A percentile compares a stretch with the other conserved stretches of the same genome.
These are phyloP conservation scores for Pichia inconspicua DNA, from an alignment of 1,139 yeast genomes.

Conservation along the genomic window DNA sequence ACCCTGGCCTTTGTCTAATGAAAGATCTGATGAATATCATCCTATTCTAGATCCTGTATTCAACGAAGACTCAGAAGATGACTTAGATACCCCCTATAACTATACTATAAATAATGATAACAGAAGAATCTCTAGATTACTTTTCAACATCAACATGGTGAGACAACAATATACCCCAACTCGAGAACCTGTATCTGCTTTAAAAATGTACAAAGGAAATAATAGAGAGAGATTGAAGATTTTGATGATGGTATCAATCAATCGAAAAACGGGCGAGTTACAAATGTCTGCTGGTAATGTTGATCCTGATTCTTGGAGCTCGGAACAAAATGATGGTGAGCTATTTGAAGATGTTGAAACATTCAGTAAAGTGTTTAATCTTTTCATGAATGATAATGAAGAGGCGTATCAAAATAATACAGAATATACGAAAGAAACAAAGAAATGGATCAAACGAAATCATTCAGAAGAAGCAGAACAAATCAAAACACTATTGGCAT, in stretches of 20 bases:
- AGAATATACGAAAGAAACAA: constrained; percentile 9
- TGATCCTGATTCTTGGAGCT: constrained; percentile 27
- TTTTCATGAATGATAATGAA: constrained; percentile 14
- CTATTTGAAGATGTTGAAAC: constrained; percentile 24
- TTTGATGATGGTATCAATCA: constrained; percentile 21
- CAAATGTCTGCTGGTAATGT: constrained; percentile 26
- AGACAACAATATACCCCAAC: constrained; percentile 23
- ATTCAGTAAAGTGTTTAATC: constrained; percentile 16
- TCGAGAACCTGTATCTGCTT: constrained; percentile 19
- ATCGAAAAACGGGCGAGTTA: constrained; percentile 28
- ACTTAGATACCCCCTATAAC: constrained; percentile 19
- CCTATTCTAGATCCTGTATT: constrained; percentile 10
- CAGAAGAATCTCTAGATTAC: constrained; percentile 21
- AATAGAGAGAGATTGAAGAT: constrained; percentile 16
- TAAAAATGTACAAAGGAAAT: constrained; percentile 19
- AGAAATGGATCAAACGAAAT: constrained; percentile 5
- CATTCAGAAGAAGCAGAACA: constrained; percentile 11
- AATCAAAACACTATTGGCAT: constrained; percentile 19
- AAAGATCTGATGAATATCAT: constrained; percentile 5
- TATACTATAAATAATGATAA: constrained; percentile 23
- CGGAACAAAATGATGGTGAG: constrained; percentile 27
- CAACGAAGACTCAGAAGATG: constrained; percentile 20
- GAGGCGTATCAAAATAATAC: background rate
- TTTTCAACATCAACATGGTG: constrained; percentile 21
- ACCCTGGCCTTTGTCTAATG: constrained; percentile 11